Conservation (phyloP, 2,329 filamentous ascomycete genomes). For the Periconia sp. region DNA sequence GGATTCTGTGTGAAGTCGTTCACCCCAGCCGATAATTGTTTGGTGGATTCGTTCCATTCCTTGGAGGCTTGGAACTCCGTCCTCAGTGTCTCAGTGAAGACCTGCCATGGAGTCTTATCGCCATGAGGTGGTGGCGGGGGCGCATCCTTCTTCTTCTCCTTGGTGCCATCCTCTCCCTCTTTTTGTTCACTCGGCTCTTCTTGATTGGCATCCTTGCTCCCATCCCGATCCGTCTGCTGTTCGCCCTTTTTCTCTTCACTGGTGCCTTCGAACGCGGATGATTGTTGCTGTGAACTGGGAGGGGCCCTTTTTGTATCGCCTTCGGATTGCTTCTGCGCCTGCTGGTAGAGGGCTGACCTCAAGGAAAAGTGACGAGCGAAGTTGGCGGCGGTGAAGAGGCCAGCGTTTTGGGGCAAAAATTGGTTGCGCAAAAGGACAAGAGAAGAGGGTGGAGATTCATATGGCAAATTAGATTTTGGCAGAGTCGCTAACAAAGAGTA, state of each 20-base stretch:
- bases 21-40: constrained; percentile 84
- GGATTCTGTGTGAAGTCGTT: constrained; percentile 94
- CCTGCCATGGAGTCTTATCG: constrained; percentile 98
- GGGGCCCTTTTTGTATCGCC: constrained; percentile 37
- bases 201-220: constrained; percentile 46
- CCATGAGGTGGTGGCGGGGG: constrained; percentile 94
- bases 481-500: constrained; percentile 27
- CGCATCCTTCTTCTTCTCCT: constrained; percentile 65
- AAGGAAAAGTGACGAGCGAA: constrained; percentile 50
- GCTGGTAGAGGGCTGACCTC: constrained; percentile 33
- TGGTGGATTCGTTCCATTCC: constrained; percentile 98
- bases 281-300: constrained; percentile 39
- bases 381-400: constrained; percentile 46
- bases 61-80: constrained; percentile 94
- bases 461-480: constrained; percentile 15
- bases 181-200: constrained; percentile 52
- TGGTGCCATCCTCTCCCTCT: constrained; percentile 49
- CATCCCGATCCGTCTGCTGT: constrained; percentile 47
- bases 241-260: constrained; percentile 37
- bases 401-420: constrained; percentile 43
- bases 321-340: constrained; percentile 39
- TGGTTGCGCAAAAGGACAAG: constrained; percentile 46
- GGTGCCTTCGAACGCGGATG: constrained; percentile 42
- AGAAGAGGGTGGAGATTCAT: constrained; percentile 22
- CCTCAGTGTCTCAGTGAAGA: constrained; percentile 96